Percentiles rank a stretch among this genome's conserved stretches.
Conservation (phyloP, 805 yeast genomes). For the Groenewaldozyma tartarivorans region DNA sequence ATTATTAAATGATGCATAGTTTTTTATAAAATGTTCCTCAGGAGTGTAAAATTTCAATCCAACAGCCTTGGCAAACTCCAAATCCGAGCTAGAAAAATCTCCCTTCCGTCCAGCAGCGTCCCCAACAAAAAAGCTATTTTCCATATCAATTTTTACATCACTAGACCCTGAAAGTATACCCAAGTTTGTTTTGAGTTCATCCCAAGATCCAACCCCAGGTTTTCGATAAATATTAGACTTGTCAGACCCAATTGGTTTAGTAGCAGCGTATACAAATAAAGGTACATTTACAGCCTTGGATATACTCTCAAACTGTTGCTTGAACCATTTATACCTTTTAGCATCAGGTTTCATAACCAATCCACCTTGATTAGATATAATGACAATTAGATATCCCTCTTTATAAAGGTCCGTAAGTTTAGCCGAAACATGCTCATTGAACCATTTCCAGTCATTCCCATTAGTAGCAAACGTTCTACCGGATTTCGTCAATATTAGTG, state of each 20-base stretch:
- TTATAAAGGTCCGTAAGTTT: constrained; percentile 4
- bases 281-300: constrained; percentile 22
- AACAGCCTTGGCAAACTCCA: constrained; percentile 50
- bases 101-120: constrained; percentile 85
- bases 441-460: constrained; percentile 69
- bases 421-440: constrained; percentile 20
- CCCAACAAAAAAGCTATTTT: constrained; percentile 64
- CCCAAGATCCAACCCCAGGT: constrained; percentile 76
- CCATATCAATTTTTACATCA: constrained; percentile 30
- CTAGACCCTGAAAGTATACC: constrained; percentile 10
- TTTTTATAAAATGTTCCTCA: constrained; percentile 65
- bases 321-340: constrained; percentile 28
- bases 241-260: constrained; percentile 37
- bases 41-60: constrained; percentile 56
- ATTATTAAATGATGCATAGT: too few relatives aligned
- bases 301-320: constrained; percentile 22
- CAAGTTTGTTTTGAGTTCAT: constrained; percentile 37
- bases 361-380: constrained; percentile 84
- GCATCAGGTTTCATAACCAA: constrained; percentile 33
- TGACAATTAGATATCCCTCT: constrained; percentile 38
- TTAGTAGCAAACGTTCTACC: constrained; percentile 48
- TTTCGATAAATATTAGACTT: constrained; percentile 37
- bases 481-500: constrained; percentile 58
- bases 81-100: constrained; percentile 79
- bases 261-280: constrained; percentile 52